Percentiles rank a stretch among this genome's conserved stretches.
Conservation (phyloP, 441 rosid genomes). For the Croton setiger region DNA sequence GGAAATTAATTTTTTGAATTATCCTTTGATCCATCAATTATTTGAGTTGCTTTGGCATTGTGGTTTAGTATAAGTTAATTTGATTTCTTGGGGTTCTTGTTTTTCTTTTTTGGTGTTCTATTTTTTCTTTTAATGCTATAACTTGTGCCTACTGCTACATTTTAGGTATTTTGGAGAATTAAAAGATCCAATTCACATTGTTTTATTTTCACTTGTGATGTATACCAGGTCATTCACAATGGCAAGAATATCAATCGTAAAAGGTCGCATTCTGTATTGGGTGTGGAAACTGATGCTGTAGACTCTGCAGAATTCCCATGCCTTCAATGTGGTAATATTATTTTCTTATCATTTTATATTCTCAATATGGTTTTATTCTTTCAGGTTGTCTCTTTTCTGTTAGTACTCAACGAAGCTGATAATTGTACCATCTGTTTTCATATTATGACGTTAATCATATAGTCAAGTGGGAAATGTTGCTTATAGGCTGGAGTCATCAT, state of each 20-base stretch:
- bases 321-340: slow-evolving; percentile 77
- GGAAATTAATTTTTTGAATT: neutral
- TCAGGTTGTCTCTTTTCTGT: neutral
- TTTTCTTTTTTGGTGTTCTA: too few relatives aligned
- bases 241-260: slow-evolving; percentile 45
- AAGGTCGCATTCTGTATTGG: slow-evolving; percentile 31
- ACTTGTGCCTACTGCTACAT: neutral
- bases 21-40: neutral
- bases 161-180: neutral
- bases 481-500: neutral
- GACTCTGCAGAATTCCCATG: slow-evolving; percentile 45
- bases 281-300: slow-evolving; percentile 43
- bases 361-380: neutral
- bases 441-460: neutral
- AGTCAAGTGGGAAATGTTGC: neutral
- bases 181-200: neutral
- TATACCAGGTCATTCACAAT: slow-evolving; percentile 53
- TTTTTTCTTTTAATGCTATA: neutral
- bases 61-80: neutral
- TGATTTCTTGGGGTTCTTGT: neutral
- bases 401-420: slow-evolving; percentile 2
- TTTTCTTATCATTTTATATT: slow-evolving; percentile 7
- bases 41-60: neutral
- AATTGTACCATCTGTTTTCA: neutral
- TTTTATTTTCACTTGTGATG: slow-evolving; percentile 15